Conservation (phyloP, 2,329 filamentous ascomycete species). For the Paramyrothecium roridum region DNA sequence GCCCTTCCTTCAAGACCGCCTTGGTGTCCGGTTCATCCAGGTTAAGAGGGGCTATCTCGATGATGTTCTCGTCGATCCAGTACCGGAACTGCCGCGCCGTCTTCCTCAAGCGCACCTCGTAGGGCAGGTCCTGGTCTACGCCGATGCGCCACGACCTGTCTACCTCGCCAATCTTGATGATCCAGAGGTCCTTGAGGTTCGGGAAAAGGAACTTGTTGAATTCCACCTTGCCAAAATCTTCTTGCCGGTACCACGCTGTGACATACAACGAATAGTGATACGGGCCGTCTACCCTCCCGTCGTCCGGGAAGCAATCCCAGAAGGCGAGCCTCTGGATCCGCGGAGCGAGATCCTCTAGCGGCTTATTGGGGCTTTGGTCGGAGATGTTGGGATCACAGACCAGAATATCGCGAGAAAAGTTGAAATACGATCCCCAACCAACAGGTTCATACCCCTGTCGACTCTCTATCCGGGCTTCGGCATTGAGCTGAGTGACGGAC, state of each 20-base stretch:
- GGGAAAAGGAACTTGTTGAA: constrained; percentile 36
- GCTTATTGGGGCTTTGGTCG: constrained; percentile 25
- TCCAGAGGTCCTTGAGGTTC: constrained; percentile 33
- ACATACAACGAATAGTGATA: constrained; percentile 31
- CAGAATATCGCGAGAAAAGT: constrained; percentile 32
- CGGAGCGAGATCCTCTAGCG: constrained; percentile 28
- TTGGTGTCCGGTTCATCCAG: constrained; percentile 29
- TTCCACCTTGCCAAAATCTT: constrained; percentile 26
- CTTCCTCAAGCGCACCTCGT: constrained; percentile 22
- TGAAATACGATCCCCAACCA: constrained; percentile 30
- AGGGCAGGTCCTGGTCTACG: constrained; percentile 24
- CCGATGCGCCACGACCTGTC: constrained; percentile 31
- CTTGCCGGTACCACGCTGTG: constrained; percentile 25
- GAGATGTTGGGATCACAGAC: constrained; percentile 34
- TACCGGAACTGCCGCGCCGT: constrained; percentile 34
- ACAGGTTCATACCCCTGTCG: constrained; percentile 30
- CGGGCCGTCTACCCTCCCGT: constrained; percentile 28
- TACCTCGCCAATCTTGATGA: constrained; percentile 35
- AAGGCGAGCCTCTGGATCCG: constrained; percentile 31
- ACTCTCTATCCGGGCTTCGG: constrained; percentile 29
- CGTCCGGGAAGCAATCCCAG: constrained; percentile 37
- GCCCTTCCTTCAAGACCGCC: constrained; percentile 28
- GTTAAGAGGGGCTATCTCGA: constrained; percentile 32
- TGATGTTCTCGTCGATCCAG: constrained; percentile 33
- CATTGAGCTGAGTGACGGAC: constrained; percentile 31